Evolutionary conservation across 1,284 basidiomycete genomes (phyloP).

Genomic region (Leccinum pachyderme): DNA sequence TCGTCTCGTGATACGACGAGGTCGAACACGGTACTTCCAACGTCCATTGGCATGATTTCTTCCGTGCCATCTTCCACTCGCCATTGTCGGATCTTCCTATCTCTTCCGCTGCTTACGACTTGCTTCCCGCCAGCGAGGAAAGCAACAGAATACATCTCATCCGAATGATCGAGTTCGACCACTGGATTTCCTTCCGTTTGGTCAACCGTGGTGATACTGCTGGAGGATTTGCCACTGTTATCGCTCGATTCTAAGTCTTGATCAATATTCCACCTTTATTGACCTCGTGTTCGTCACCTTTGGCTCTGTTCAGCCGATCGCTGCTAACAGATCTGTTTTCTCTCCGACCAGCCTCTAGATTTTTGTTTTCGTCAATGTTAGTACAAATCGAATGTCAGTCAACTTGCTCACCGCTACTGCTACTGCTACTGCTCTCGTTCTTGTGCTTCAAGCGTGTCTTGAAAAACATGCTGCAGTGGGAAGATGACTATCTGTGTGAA

Average conservation of each 20-base stretch:
- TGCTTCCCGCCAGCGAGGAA: background rate
- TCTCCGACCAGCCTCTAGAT: background rate
- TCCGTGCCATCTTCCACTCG: background rate
- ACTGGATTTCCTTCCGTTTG: background rate
- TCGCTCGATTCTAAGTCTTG: background rate
- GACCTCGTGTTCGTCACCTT: background rate
- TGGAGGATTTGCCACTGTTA: background rate
- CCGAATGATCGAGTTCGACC: background rate
- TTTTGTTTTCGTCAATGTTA: background rate
- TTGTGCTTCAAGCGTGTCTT: background rate
- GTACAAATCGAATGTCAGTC: background rate
- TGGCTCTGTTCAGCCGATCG: background rate
- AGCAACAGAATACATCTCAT: background rate
- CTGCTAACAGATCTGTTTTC: background rate
- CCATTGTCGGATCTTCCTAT: background rate
- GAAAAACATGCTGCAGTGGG: background rate
- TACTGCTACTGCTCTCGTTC: background rate
- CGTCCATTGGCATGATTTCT: background rate
- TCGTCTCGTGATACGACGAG: background rate
- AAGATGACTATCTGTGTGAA: background rate
- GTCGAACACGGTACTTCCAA: background rate
- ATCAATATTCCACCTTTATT: background rate
- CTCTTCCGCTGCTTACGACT: background rate
- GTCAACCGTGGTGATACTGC: background rate
- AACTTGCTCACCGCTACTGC: background rate